Percentiles rank a stretch among this genome's conserved stretches.
Conservation (phyloP, 202 grass and related monocot species). For the Musa balbisiana region DNA sequence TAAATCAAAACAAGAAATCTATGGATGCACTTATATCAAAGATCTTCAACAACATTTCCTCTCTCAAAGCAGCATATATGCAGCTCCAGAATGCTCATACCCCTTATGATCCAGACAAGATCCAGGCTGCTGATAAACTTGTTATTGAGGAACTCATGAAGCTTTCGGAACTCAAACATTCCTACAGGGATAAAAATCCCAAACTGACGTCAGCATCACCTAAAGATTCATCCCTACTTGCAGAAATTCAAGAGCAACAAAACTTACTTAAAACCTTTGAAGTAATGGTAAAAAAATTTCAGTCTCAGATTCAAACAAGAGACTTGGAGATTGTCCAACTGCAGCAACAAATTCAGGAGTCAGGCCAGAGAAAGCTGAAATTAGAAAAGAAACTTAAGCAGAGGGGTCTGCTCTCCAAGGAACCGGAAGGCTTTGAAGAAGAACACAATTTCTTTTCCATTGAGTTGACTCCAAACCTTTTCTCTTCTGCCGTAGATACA, state of each 20-base stretch:
- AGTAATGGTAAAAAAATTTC: constrained; percentile 96
- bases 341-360: constrained; percentile 72
- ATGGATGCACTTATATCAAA: constrained; percentile 68
- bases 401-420: constrained; percentile 71
- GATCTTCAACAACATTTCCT: constrained; percentile 93
- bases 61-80: constrained; percentile 84
- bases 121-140: constrained; percentile 81
- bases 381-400: constrained; percentile 96
- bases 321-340: constrained; percentile 65
- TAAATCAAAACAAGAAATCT: constrained; percentile 48
- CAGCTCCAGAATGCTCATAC: constrained; percentile 96
- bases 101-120: constrained; percentile 88
- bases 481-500: constrained; percentile 67
- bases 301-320: constrained; percentile 85
- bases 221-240: constrained; percentile 76
- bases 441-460: constrained; percentile 88
- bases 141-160: constrained; percentile 88
- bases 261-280: constrained; percentile 87
- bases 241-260: constrained; percentile 93
- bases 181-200: constrained; percentile 79
- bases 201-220: constrained; percentile 68
- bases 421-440: constrained; percentile 63
- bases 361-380: constrained; percentile 74
- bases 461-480: constrained; percentile 81
- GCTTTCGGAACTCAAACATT: constrained; percentile 93